A percentile compares a stretch with the other conserved stretches of the same genome.
Conservation (phyloP, 2,329 filamentous ascomycete species). For the Pyricularia grisea region DNA sequence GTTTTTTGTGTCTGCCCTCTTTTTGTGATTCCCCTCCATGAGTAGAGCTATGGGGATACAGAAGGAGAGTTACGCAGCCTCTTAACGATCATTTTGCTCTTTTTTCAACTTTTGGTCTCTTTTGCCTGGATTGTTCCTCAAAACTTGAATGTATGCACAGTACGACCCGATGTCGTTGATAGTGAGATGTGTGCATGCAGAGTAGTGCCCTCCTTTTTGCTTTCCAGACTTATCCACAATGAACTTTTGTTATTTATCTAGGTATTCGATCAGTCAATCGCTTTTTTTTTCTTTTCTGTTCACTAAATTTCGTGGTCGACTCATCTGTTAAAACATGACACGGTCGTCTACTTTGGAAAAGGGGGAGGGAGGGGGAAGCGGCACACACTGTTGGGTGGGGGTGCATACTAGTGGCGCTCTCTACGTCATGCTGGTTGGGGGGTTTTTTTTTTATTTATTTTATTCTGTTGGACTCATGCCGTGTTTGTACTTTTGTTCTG, state of each 20-base stretch:
- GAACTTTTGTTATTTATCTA: no score
- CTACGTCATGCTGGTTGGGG: neutral
- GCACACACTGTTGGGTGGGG: no score
- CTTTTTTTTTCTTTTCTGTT: no score
- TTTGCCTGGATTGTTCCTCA: neutral
- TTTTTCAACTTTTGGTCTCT: slow-evolving; percentile 6
- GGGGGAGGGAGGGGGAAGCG: no score
- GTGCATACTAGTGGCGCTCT: no score
- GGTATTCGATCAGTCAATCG: no score
- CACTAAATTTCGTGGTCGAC: no score
- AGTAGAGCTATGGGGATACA: neutral
- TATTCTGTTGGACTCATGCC: no score
- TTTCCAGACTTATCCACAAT: neutral
- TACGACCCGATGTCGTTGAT: neutral
- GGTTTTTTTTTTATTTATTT: no score
- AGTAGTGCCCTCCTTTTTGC: neutral
- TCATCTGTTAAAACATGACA: no score
- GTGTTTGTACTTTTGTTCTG: neutral
- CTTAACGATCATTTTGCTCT: slow-evolving; percentile 2
- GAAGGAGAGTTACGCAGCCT: neutral
- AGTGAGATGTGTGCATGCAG: neutral
- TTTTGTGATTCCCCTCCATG: slow-evolving; percentile 4
- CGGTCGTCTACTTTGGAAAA: no score
- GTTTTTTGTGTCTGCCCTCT: slow-evolving; percentile 8
- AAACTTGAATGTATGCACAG: neutral